Evolutionary conservation across 352 stramenopile species (phyloP).

Genomic region (Pythium sukuiense): DNA sequence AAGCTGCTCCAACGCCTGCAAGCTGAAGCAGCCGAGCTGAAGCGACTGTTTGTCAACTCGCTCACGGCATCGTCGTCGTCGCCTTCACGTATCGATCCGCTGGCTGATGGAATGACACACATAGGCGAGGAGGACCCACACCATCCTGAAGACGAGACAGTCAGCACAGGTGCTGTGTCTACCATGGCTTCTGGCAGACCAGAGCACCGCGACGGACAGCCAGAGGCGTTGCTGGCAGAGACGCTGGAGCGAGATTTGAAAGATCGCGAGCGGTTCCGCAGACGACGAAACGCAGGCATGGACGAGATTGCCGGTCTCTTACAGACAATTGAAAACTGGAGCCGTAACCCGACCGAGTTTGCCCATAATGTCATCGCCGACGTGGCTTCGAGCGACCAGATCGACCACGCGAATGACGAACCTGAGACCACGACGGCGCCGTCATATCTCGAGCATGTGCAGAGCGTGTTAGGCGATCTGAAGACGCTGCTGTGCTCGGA

Average conservation of each 20-base stretch:
- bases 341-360: slow-evolving; percentile 29
- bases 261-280: slow-evolving; percentile 15
- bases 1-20: slow-evolving; percentile 70
- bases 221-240: slow-evolving; percentile 20
- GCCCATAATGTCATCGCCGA: slow-evolving; percentile 36
- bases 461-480: slow-evolving; percentile 36
- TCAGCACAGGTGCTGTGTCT: neutral
- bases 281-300: slow-evolving; percentile 11
- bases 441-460: slow-evolving; percentile 32
- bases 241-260: slow-evolving; percentile 20
- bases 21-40: slow-evolving; percentile 61
- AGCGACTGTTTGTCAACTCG: slow-evolving; percentile 62
- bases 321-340: slow-evolving; percentile 44
- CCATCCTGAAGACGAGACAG: slow-evolving; percentile 11
- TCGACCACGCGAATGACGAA: slow-evolving; percentile 9
- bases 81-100: neutral
- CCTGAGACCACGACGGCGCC: slow-evolving; percentile 19
- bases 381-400: slow-evolving; percentile 22
- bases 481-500: slow-evolving; percentile 46
- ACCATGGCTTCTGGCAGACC: neutral
- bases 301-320: slow-evolving; percentile 21
- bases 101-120: neutral
- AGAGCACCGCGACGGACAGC: neutral
- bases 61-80: slow-evolving; percentile 39
- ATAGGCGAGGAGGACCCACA: neutral